Conservation (phyloP, 1,284 basidiomycete genomes). For the Cerrena zonata region DNA sequence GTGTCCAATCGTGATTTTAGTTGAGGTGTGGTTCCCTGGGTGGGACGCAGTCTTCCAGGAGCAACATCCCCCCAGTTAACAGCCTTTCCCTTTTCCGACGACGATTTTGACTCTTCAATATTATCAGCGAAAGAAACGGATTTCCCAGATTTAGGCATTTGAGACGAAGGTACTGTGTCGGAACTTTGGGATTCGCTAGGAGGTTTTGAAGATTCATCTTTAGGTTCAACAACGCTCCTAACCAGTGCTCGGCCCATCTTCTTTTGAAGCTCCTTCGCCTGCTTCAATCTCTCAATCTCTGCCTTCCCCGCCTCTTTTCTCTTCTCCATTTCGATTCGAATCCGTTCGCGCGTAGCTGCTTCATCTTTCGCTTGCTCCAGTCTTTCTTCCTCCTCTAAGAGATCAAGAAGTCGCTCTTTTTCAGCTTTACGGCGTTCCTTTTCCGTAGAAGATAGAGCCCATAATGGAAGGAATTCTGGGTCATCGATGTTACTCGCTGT, state of each 20-base stretch:
- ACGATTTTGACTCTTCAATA: constrained; percentile 22
- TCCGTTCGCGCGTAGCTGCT: constrained; percentile 36
- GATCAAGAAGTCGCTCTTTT: constrained; percentile 59
- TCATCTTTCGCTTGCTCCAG: constrained; percentile 37
- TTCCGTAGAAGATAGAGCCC: constrained; percentile 42
- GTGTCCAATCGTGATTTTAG: constrained; percentile 33
- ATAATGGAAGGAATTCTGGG: constrained; percentile 41
- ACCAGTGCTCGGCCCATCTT: constrained; percentile 71
- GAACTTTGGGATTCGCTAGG: constrained; percentile 15
- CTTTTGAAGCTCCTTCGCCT: constrained; percentile 59
- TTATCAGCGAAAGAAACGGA: constrained; percentile 57
- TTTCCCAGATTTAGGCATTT: constrained; percentile 42
- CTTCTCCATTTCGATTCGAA: constrained; percentile 42
- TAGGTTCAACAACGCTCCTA: constrained; percentile 38
- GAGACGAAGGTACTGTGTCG: constrained; percentile 12
- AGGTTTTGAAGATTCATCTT: constrained; percentile 25
- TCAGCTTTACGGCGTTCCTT: constrained; percentile 46
- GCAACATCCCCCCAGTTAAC: constrained; percentile 52
- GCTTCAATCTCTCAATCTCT: constrained; percentile 49
- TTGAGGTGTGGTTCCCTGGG: constrained; percentile 34
- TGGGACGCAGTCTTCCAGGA: constrained; percentile 41
- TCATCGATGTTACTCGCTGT: constrained; percentile 30
- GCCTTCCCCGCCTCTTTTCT: constrained; percentile 45
- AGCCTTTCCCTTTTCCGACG: constrained; percentile 14
- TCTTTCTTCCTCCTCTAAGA: constrained; percentile 65